Evolutionary conservation across 768 basidiomycete species (phyloP), one percentile per base, ranked within the genome.

Genomic region (Suillus subluteus): DNA sequence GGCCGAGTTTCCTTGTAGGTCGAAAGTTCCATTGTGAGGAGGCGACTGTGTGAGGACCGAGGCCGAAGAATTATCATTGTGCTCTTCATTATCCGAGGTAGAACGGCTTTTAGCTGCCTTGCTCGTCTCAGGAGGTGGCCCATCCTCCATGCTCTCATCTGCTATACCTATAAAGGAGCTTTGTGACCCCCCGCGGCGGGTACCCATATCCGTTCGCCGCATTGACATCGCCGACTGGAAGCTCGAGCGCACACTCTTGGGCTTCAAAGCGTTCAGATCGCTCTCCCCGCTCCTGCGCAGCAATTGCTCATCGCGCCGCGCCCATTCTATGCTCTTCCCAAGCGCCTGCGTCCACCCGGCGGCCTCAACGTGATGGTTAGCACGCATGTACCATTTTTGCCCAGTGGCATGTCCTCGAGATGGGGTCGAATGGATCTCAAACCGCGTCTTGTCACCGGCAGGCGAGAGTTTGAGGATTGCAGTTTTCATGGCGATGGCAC

Each of bases 311-410:
- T 84, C 82, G n/a, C 81, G 80, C 65, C 83, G 84, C 58, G 83
- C 84, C 83, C 88, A 90, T 40, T 95, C 92, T 66, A 95, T 90
- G 68, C 88, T 90, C 73, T 85, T 86, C 21, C 79, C 78, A 58
- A 98, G 85, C 0, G 90, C 91, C 65, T 91, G 87, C 2, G 88
- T 87, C 96, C 96, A 98, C 13, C 96, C 84, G 5, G 90, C 84
- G 6, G 94, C 94, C 76, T 98, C 96, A 6, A 92, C 93, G 0
- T 91, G 94, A 71, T 98, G 95, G 68, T 89, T 92, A 0, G 91
- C 91, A 65, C 89, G 91, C 77, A 95, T 82, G 74, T 90, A 91
- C 93, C 93, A 94, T 75, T 89, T 92, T 72, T 91, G 89, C 0
- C 80, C 78, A 18, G 81, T 69, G 23, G 80, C 74, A 52, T 83